A percentile compares a stretch with the other conserved stretches of the same genome.
These are phyloP conservation scores for Neospora caninum DNA, from an alignment of 169 alveolate species.

Conservation along the genomic window DNA sequence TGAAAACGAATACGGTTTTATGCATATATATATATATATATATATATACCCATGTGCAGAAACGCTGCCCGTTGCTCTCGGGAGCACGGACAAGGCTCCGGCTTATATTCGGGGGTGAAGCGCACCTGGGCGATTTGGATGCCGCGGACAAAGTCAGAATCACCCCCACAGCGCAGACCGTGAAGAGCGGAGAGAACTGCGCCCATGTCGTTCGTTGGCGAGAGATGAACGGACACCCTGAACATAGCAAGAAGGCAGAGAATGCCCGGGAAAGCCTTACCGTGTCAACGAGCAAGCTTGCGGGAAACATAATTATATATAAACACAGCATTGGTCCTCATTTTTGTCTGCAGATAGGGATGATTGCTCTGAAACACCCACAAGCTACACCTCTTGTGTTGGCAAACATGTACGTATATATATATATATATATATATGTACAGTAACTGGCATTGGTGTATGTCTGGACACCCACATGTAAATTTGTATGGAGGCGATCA, in stretches of 20 bases:
- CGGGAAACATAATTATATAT: not conserved
- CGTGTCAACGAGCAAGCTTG: not conserved
- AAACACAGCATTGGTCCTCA: too few relatives aligned
- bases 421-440: too few relatives aligned
- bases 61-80: too few relatives aligned
- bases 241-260: not conserved
- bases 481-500: too few relatives aligned
- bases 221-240: slow-evolving; percentile 46
- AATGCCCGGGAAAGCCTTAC: too few relatives aligned
- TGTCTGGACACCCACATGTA: not conserved
- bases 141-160: slow-evolving; percentile 83
- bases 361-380: not conserved
- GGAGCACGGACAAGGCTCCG: too few relatives aligned
- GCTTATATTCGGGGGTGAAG: too few relatives aligned
- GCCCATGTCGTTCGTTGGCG: slow-evolving; percentile 91
- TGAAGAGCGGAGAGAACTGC: slow-evolving; percentile 78
- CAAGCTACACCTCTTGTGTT: too few relatives aligned
- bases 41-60: not conserved
- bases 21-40: not conserved
- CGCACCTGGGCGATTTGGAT: slow-evolving; percentile 84
- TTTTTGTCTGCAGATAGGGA: too few relatives aligned
- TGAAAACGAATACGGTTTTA: not conserved
- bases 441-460: not conserved
- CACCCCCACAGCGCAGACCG: slow-evolving; percentile 80
- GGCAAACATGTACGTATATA: not conserved